Conservation (phyloP, 2,329 filamentous ascomycete species). For the Rhynchosporium secalis region DNA sequence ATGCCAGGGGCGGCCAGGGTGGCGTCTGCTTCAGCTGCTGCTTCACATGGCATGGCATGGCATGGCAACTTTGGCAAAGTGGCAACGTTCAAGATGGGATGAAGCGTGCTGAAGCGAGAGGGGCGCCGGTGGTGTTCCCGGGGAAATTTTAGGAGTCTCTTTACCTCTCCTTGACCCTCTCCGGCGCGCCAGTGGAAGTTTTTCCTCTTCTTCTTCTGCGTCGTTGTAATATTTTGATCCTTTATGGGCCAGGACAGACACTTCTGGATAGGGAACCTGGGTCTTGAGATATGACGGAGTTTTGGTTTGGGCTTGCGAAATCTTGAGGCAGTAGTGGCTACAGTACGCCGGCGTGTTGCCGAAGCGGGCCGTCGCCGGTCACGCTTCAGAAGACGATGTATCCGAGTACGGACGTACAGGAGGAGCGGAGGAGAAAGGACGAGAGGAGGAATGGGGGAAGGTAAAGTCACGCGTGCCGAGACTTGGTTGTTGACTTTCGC, state of each 20-base stretch:
- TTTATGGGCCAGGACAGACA: neutral
- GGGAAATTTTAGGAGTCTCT: conserved; percentile 8
- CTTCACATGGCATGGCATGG: neutral
- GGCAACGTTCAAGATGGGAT: neutral
- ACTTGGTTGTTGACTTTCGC: neutral
- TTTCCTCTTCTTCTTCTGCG: conserved; percentile 3
- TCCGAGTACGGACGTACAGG: neutral
- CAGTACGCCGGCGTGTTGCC: conserved; percentile 9
- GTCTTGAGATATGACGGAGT: neutral
- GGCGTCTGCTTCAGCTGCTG: conserved; percentile 1
- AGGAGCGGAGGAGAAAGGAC: no score
- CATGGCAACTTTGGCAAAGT: neutral
- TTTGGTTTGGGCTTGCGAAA: neutral
- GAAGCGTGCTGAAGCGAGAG: neutral
- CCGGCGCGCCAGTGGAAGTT: neutral
- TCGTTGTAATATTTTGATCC: neutral
- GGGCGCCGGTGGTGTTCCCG: conserved; percentile 2
- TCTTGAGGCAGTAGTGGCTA: conserved; percentile 3
- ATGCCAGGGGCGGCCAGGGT: conserved; percentile 10
- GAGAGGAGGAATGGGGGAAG: no score
- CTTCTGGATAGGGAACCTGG: neutral
- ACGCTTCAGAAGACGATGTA: neutral
- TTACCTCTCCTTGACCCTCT: neutral
- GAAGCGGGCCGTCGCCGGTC: conserved; percentile 3
- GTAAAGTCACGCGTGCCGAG: neutral